Evolutionary conservation across 257 asterid genomes (phyloP), one percentile per base, ranked within the genome.

Genomic region (Thymus quinquecostatus): DNA sequence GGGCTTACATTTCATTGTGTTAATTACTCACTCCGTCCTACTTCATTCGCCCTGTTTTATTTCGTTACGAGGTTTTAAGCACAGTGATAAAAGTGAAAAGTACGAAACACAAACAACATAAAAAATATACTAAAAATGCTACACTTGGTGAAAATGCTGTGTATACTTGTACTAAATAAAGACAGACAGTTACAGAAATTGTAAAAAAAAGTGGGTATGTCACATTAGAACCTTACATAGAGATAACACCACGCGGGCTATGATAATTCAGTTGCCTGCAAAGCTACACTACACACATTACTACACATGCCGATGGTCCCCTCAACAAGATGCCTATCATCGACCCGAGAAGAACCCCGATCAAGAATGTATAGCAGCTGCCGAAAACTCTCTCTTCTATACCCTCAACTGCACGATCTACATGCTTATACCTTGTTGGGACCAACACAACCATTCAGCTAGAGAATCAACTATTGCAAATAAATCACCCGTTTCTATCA

Each of bases 281-380:
- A 54, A 54, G 40, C 55, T 68, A 54, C 71, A 33, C 60, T 33
- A 34, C 12, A 47, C 44, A 64, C 62, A 67, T 14, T 41, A 36
- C 40, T 36, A 54, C 64, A 27, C 0, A 21, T 21, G 28, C 41
- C 0, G 1, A 38, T 38, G 41, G 41, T 38, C 41, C 41, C 41
- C 60, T 34, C 43, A 12, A 51, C 58, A 66, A 51, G 27, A 66
- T 51, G 71, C 71, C 47, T 11, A 41, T 5, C 43, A 3, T 49
- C 27, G 62, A 67, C 61, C n/a, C 58, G 8, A 7, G 41, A 38
- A 38, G 28, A 70, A 44, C 55, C 27, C 44, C 12, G 43, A 32
- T 64, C 32, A 63, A 64, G 71, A 47, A 47, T 47, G 70, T 64
- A 12, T 41, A 72, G 30, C 56, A 72, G 30, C 56, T 13, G 51